Base-by-base conservation (phyloP, 2,329 filamentous ascomycete species). In the Fonsecaea nubica region DNA sequence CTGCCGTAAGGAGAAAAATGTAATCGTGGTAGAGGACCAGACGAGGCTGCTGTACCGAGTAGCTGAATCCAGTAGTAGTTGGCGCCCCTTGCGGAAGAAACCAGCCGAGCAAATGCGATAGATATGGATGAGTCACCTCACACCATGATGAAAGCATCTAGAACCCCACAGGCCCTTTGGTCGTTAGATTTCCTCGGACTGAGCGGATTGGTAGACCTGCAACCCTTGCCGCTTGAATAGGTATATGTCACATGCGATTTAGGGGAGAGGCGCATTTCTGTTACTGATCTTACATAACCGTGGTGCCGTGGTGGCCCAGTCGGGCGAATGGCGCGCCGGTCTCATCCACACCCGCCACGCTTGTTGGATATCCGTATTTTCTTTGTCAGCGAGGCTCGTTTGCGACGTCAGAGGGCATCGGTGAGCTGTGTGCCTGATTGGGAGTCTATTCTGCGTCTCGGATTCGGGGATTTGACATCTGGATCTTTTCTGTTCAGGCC, bases 391-490 rank as follows among this genome's bases (percentile, higher is more conserved):
- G 42, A 21, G 25, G 33, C 18, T 35, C 4, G 1, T 36, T 2
- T 5, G 7, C 45, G 48, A 61, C 58, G 58, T 61, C 58, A 61
- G 35, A 35, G 9, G 32, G 58, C 45, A 61, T 61, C 12, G 45
- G 21, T 6, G 58, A 7, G 6, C 45, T 50, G 18, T 50, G 25
- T 25, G 25, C 45, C 18, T 25, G 25, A 25, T 50, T 9, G 21
- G 18, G 9, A 12, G 8, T 21, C 45, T 21, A 50, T 25, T 25
- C 12, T 30, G 45, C 18, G 45, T 50, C 12, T 30, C 21, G 45
- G 45, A 13, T 9, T 50, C 9, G 45, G 8, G 7, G 1, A 13
- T 30, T 25, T 50, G 45, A 25, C 9, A 25, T 30, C 21, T 18
- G 18, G 9, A 21, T 25, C 3, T 50, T 50, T 18, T 30, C 45